A percentile compares a stretch with the other conserved stretches of the same genome.
These are phyloP conservation scores for Leccinum arenicola DNA, from an alignment of 768 basidiomycete genomes.

Conservation along the genomic window DNA sequence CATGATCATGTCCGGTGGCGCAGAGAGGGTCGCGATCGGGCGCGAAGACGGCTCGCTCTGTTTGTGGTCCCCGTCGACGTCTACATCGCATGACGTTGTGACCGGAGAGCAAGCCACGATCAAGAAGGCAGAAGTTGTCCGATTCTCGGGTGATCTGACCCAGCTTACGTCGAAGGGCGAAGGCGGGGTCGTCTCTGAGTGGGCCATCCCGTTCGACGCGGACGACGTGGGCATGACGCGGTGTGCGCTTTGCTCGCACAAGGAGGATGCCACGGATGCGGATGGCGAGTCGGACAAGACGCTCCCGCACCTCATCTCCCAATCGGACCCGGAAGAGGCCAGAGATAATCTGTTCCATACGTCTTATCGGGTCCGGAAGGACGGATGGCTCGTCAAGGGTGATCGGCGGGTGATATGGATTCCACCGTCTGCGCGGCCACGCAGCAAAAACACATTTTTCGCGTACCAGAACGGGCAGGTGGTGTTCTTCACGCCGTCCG, in stretches of 20 bases:
- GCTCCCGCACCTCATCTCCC: conserved; percentile 8
- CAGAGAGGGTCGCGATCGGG: conserved; percentile 11
- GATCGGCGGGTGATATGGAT: conserved; percentile 19
- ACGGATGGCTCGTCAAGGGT: conserved; percentile 20
- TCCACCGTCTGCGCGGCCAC: conserved; percentile 1
- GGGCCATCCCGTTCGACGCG: conserved; percentile 6
- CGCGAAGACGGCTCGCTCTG: conserved; percentile 18
- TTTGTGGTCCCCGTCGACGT: conserved; percentile 17
- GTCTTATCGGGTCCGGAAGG: conserved; percentile 15
- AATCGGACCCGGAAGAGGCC: conserved; percentile 8
- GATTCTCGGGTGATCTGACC: conserved; percentile 10
- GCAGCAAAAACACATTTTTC: conserved; percentile 3
- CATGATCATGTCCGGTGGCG: not conserved
- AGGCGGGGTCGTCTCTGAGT: conserved; percentile 5
- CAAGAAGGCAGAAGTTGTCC: conserved; percentile 5
- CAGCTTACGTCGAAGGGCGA: not conserved
- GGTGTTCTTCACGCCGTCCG: not conserved
- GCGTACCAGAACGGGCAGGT: conserved; percentile 11
- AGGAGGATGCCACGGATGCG: too few species aligned
- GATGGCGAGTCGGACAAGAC: too few species aligned
- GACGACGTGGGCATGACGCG: not conserved
- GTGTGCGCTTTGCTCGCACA: too few species aligned
- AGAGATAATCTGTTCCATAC: conserved; percentile 7
- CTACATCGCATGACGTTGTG: conserved; percentile 10
- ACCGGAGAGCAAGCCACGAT: conserved; percentile 1